Percentiles rank a stretch among this genome's conserved stretches.
phyloP scores from a whole-genome alignment of 345 rosid genomes.

The Lepidium didymum region DNA sequence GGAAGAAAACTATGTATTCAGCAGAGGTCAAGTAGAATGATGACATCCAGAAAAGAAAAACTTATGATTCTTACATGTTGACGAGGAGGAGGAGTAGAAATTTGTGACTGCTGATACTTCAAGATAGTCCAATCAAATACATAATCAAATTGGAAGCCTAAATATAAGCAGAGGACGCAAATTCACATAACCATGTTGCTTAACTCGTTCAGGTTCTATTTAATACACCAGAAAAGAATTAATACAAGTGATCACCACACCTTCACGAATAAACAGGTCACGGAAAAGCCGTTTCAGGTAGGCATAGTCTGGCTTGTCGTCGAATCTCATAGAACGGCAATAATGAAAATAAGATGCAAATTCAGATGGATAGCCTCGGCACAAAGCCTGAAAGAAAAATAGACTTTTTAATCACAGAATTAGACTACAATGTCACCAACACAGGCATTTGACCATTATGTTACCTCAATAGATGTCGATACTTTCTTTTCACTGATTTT shows the following conservation, averaged over 20 bases:
- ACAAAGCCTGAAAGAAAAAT: constrained; percentile 45
- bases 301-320: constrained; percentile 87
- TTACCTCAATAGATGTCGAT: constrained; percentile 81
- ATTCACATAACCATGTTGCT: constrained; percentile 11
- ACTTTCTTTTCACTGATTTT: constrained; percentile 90
- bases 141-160: constrained; percentile 88
- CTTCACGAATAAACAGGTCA: constrained; percentile 90
- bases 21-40: neutral
- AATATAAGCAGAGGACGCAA: neutral
- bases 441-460: neutral
- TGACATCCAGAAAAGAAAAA: neutral
- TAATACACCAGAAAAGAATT: neutral
- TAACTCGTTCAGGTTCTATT: neutral
- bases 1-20: constrained; percentile 4
- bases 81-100: constrained; percentile 58
- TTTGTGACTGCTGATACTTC: constrained; percentile 82
- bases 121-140: constrained; percentile 93
- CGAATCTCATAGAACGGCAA: constrained; percentile 82
- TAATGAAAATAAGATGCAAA: constrained; percentile 87
- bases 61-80: constrained; percentile 39
- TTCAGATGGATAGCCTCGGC: constrained; percentile 88
- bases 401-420: neutral
- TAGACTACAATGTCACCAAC: neutral
- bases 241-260: constrained; percentile 32
- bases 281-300: constrained; percentile 86